Base-by-base conservation (phyloP, 2,329 filamentous ascomycete species). In the Xylariaceae sp. region DNA sequence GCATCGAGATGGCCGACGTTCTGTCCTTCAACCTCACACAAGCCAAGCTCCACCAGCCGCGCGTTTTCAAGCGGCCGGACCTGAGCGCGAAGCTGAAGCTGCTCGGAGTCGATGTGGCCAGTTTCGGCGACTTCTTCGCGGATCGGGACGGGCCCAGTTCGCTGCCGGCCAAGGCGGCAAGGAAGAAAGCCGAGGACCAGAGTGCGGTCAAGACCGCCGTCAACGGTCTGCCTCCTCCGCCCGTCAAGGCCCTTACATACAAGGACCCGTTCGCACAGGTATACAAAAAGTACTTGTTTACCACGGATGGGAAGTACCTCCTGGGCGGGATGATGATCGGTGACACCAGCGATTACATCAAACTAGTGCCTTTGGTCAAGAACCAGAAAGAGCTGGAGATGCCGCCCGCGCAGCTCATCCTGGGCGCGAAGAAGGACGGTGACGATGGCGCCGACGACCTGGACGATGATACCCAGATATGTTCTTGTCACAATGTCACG, bases 271-370 rank as follows among this genome's bases (percentile, higher is more conserved):
- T 95, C 59, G 77, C 82, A 42, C 83, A 88, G 36, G 80, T 95
- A 1, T 95, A 95, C 69, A 95, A 95, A 64, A 95, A 95, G 60
- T 95, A 93, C 62, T 69, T 95, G 9, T 95, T 95, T 57, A 94
- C 89, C 0, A 71, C 83, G 57, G 90, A 95, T 58, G 89, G 89
- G 19, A 94, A 94, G 61, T 91, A 91, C 55, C 71, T 95, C 1
- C 78, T 95, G 0, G 89, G 89, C n/a, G 90, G 89, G 3, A 95
- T 95, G 88, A 95, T 95, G 88, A 93, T 95, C 47, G 90, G 89
- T 30, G 89, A 95, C 56, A 94, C 88, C 0, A 85, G 79, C 48
- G 89, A 95, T 66, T 95, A 95, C 57, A 78, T 94, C 66, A 95
- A 91, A 62, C 68, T 95, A 17, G 87, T 94, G 1, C 85, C 87